Evolutionary conservation across 441 rosid species (phyloP), one percentile per base, ranked within the genome.

Genomic region (Eutrema salsugineum): DNA sequence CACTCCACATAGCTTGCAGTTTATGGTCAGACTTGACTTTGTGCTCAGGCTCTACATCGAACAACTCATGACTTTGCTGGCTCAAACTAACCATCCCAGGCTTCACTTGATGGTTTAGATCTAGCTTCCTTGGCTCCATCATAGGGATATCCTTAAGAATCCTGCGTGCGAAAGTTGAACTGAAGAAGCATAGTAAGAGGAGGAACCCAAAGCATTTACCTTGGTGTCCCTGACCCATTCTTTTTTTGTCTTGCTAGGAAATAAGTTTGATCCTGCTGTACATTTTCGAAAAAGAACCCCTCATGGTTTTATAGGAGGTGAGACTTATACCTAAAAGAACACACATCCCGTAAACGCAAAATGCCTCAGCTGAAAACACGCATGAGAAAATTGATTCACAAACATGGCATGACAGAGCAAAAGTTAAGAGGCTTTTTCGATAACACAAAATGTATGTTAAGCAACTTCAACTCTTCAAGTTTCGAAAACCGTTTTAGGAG

Each of bases 141-240:
- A 27, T 54, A 36, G 63, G 38, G 46, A 59, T 68, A 63, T 78
- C 86, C 78, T 64, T 28, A 6, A 80, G 82, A 60, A 74, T 42
- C 79, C 83, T 83, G 30, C 65, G 73, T 70, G 83, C 87, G 8
- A 9, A 76, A 80, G 74, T 70, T 43, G 78, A 81, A 79, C 76
- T 80, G 32, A 82, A 73, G 35, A 82, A 71, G 76, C 81, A 74
- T 33, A 83, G 68, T 63, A 82, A 78, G 10, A 86, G 46, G 38
- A 85, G 28, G 1, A 82, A 68, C 63, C 76, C 65, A 46, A 72
- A 43, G 61, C 61, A 77, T 33, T 43, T 76, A 68, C 78, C 63
- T 68, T 67, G 82, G 63, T 61, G 66, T 47, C 63, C 19, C 4
- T 47, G 38, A 3, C 77, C 78, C 88, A 85, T 84, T 48, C 22